Evolutionary conservation across 768 basidiomycete species (phyloP), one percentile per base, ranked within the genome.

Genomic region (Mycena capillaripes): DNA sequence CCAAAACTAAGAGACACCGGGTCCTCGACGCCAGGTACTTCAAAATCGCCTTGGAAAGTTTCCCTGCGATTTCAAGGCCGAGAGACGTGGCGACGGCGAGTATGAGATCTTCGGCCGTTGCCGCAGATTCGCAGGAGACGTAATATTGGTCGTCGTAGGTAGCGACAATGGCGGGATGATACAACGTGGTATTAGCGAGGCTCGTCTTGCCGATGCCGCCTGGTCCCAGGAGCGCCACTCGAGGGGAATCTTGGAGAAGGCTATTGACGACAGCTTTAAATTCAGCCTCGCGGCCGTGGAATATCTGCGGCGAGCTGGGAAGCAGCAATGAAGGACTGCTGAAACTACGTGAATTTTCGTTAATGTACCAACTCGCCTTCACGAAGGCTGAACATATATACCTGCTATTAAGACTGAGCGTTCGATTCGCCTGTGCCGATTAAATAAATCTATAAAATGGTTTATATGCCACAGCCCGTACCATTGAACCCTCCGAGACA

Each of bases 151-250:
- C 48, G 12, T 25, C 14, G 44, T 61, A 69, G 48, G 61, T 69
- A 8, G 25, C 50, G 3, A 69, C 11, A 23, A 61, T 29, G 16
- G 61, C 50, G 16, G 36, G 46, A 53, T 69, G 53, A 29, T 68
- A 46, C 9, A 68, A 32, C 4, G 36, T 12, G 3, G 48, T n/a
- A 21, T 42, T 69, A 1, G 59, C 59, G 34, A 69, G 30, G 7
- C 23, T 0, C 1, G 67, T 69, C 40, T 69, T 69, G 3, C 67
- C 67, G 12, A 69, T 61, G 9, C 67, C 67, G 23, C 67, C 67
- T 17, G 63, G 48, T 3, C 63, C 63, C 11, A 64, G 36, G 6
- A 64, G 23, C 12, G 63, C 63, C 6, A 64, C 52, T 6, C 50
- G 11, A 17, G 34, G 5, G 17, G 16, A 10, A 14, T 55, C 67